Conservation (phyloP, 345 rosid species). For the Mangifera indica region DNA sequence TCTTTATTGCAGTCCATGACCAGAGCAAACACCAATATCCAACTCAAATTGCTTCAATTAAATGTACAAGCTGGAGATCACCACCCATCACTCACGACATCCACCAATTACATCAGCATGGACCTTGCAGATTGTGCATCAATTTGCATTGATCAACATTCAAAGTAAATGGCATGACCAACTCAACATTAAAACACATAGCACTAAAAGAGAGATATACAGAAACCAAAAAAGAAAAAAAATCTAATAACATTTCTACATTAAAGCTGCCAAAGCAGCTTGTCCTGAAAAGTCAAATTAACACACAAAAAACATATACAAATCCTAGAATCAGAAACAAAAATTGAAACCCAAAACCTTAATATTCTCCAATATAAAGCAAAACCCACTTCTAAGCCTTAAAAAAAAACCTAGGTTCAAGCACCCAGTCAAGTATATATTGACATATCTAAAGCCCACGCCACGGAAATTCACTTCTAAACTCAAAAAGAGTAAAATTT, state of each 20-base stretch:
- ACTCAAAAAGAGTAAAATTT: neutral
- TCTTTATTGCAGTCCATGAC: constrained; percentile 84
- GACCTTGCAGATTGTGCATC: constrained; percentile 20
- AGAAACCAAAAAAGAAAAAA: neutral
- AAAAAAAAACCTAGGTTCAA: no score
- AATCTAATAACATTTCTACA: neutral
- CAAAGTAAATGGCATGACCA: no score
- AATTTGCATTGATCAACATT: constrained; percentile 10
- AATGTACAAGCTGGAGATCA: neutral
- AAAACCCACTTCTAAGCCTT: neutral
- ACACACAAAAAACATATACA: neutral
- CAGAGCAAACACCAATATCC: neutral
- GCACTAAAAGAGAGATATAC: neutral
- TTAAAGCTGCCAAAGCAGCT: neutral
- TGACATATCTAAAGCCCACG: no score
- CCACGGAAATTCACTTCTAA: neutral
- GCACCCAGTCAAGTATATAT: no score
- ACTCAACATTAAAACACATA: neutral
- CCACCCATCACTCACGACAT: constrained; percentile 5
- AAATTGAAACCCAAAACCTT: neutral
- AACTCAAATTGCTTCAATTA: constrained; percentile 11
- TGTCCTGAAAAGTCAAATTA: neutral
- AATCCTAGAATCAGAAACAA: neutral
- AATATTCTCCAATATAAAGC: neutral
- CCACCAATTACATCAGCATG: neutral